Evolutionary conservation across 2,329 filamentous ascomycete genomes (phyloP).

Genomic region (Epichloe sp.): DNA sequence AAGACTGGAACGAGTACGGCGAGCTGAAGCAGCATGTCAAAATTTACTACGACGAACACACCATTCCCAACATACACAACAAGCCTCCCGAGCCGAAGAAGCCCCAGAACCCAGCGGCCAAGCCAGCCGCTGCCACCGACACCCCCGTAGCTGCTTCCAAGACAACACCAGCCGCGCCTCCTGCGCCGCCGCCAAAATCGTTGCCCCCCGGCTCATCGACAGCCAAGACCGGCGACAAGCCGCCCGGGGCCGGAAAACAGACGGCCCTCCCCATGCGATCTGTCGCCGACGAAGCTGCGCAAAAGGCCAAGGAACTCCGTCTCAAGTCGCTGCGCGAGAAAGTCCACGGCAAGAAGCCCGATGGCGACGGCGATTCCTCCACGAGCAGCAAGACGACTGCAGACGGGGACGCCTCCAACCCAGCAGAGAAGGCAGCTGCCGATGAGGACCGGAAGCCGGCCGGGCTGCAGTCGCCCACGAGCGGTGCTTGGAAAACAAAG

Average conservation of each 20-base stretch:
- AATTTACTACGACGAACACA: constrained; percentile 50
- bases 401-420: neutral
- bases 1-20: constrained; percentile 99
- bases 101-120: constrained; percentile 11
- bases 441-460: constrained; percentile 7
- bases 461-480: constrained; percentile 17
- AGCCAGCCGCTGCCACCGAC: constrained; percentile 11
- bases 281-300: constrained; percentile 51
- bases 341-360: constrained; percentile 34
- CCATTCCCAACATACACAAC: constrained; percentile 41
- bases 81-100: constrained; percentile 31
- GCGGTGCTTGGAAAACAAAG: constrained; percentile 4
- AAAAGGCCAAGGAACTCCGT: constrained; percentile 48
- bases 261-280: constrained; percentile 33
- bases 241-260: constrained; percentile 9
- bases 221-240: constrained; percentile 13
- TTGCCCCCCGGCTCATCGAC: constrained; percentile 8
- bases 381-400: neutral
- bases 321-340: constrained; percentile 41
- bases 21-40: constrained; percentile 80
- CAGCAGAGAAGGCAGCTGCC: constrained; percentile 7
- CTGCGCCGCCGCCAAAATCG: constrained; percentile 10
- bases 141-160: constrained; percentile 7
- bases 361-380: constrained; percentile 7
- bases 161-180: constrained; percentile 11